These are phyloP conservation scores for Aspergillus floridensis DNA, from an alignment of 2,329 filamentous ascomycete species.

Conservation along the genomic window DNA sequence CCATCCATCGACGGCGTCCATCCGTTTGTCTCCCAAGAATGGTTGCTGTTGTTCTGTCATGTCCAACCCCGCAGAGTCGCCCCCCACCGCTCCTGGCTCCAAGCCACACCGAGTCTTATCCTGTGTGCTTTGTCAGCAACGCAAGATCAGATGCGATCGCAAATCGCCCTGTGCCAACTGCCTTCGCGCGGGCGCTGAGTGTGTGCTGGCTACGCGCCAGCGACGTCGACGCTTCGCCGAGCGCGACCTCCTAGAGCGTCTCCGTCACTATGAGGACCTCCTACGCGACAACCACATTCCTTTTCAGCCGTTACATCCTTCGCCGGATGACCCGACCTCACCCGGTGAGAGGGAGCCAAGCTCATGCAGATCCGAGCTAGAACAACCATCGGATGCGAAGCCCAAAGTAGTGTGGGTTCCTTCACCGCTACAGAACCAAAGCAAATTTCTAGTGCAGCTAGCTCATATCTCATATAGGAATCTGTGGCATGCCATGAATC, in stretches of 20 bases:
- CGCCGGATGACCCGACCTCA: not conserved
- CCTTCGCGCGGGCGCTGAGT: constrained; percentile 61
- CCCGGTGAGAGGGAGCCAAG: not conserved
- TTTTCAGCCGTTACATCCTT: constrained; percentile 61
- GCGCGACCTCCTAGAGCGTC: constrained; percentile 66
- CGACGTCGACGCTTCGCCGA: constrained; percentile 65
- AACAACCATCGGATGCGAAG: not conserved
- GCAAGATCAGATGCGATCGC: constrained; percentile 73
- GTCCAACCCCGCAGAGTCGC: not conserved
- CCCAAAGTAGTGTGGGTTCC: constrained; percentile 8
- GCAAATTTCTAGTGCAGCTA: constrained; percentile 7
- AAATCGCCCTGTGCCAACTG: constrained; percentile 70
- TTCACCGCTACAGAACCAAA: constrained; percentile 5
- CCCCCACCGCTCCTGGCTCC: not conserved
- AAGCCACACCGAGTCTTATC: constrained; percentile 28
- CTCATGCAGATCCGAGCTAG: not conserved
- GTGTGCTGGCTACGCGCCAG: constrained; percentile 48
- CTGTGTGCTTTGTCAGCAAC: constrained; percentile 72
- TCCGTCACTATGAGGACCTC: constrained; percentile 66
- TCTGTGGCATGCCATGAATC: constrained; percentile 48
- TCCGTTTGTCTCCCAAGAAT: not conserved
- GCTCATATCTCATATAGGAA: constrained; percentile 38
- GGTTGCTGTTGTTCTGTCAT: not conserved
- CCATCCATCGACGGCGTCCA: not conserved
- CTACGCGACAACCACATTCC: constrained; percentile 64